Conservation (phyloP, 192 early-diverging fungal genomes). For the Backusella morwellensis region DNA sequence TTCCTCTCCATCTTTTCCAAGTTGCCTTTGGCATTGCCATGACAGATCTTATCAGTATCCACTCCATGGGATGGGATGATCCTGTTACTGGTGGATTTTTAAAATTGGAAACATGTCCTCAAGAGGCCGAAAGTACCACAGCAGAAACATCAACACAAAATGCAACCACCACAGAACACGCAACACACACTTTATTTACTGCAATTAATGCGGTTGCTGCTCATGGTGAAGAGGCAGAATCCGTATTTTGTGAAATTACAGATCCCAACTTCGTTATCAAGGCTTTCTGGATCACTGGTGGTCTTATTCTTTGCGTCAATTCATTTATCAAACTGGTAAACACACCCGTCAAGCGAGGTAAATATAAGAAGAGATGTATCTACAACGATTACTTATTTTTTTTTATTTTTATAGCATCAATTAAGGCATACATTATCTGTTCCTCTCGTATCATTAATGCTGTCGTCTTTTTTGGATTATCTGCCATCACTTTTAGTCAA, state of each 20-base stretch:
- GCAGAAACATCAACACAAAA: background rate
- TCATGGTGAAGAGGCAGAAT: background rate
- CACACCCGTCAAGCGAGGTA: conserved; percentile 15
- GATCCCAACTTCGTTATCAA: conserved; percentile 26
- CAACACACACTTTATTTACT: background rate
- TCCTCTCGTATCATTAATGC: conserved; percentile 26
- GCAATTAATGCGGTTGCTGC: background rate
- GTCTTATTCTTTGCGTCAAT: conserved; percentile 31
- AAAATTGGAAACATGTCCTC: background rate
- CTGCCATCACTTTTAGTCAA: conserved; percentile 10
- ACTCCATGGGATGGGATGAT: conserved; percentile 13
- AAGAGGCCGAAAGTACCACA: background rate
- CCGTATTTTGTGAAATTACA: background rate
- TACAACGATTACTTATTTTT: background rate
- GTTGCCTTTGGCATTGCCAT: conserved; percentile 47
- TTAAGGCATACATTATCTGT: conserved; percentile 24
- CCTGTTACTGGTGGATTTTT: background rate
- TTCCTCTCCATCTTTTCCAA: conserved; percentile 47
- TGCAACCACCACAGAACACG: background rate
- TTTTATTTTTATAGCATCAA: background rate
- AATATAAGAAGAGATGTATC: background rate
- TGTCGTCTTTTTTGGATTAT: conserved; percentile 29
- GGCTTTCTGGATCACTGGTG: conserved; percentile 29
- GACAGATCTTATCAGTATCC: conserved; percentile 39
- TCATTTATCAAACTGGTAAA: conserved; percentile 35